phyloP scores from a whole-genome alignment of 2,329 filamentous ascomycete species.

The Waltergamsia citrina region DNA sequence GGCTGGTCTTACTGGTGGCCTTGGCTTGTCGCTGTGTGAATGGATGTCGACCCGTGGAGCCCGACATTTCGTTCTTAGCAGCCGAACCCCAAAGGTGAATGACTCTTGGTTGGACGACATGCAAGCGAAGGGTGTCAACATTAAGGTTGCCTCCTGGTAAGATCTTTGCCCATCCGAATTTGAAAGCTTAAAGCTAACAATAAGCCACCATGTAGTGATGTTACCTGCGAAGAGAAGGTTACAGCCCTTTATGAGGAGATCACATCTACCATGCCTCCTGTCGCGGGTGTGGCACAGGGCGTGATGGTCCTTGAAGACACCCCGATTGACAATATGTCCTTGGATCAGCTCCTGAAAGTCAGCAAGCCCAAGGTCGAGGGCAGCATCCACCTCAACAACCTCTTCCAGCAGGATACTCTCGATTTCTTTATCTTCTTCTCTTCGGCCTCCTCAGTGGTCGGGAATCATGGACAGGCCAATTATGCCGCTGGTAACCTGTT shows the following conservation, averaged over 20 bases:
- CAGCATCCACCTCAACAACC: slow-evolving; percentile 27
- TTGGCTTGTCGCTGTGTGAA: slow-evolving; percentile 23
- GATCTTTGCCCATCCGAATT: background rate
- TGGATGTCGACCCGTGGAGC: slow-evolving; percentile 26
- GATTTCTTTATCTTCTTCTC: slow-evolving; percentile 34
- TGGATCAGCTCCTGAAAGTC: slow-evolving; percentile 12
- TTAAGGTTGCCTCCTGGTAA: background rate
- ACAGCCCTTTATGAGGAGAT: background rate
- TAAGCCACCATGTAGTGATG: background rate
- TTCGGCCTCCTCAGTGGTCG: slow-evolving; percentile 21
- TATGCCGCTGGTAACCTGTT: slow-evolving; percentile 28
- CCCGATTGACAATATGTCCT: slow-evolving; percentile 13
- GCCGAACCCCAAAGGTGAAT: slow-evolving; percentile 19
- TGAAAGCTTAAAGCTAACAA: too few relatives aligned
- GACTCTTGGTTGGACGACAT: too few relatives aligned
- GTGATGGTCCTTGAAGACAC: slow-evolving; percentile 24
- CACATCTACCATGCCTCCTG: slow-evolving; percentile 13
- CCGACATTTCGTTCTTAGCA: slow-evolving; percentile 22
- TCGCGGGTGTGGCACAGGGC: slow-evolving; percentile 26
- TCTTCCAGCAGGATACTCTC: slow-evolving; percentile 12
- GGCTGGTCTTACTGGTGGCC: slow-evolving; percentile 17
- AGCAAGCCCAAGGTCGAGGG: slow-evolving; percentile 22
- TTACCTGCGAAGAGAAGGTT: background rate
- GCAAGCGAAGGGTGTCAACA: background rate
- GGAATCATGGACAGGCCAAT: slow-evolving; percentile 20